Conservation (phyloP, 192 early-diverging fungal genomes). For the Coemansia sp. region DNA sequence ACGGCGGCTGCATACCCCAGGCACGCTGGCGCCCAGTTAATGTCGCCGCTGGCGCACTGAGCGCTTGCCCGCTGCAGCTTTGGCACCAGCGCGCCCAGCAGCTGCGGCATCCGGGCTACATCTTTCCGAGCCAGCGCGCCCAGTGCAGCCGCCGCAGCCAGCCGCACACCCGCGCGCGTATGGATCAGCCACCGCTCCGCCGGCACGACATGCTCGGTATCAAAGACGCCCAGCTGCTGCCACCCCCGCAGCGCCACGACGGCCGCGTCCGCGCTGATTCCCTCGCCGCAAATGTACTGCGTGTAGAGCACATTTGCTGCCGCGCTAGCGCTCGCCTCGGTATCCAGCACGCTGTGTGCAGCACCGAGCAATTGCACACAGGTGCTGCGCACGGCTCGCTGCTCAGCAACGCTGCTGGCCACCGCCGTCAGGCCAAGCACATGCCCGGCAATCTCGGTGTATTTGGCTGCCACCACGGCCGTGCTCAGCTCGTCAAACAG, state of each 20-base stretch:
- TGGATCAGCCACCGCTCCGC: constrained; percentile 66
- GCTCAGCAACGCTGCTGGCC: constrained; percentile 33
- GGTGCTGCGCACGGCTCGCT: constrained; percentile 62
- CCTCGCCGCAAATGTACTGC: neutral
- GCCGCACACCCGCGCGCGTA: constrained; percentile 69
- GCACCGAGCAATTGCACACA: constrained; percentile 65
- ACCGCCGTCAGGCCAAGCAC: constrained; percentile 61
- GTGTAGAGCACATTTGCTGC: constrained; percentile 24
- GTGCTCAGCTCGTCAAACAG: constrained; percentile 69
- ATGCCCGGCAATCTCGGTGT: constrained; percentile 63
- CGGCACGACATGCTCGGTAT: constrained; percentile 45
- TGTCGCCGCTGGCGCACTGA: constrained; percentile 22
- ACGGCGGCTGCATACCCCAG: constrained; percentile 65
- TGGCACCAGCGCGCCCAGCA: constrained; percentile 62
- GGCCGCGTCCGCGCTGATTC: neutral
- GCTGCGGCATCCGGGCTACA: constrained; percentile 12
- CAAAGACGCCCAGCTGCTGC: constrained; percentile 49
- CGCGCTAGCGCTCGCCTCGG: neutral
- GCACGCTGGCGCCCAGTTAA: constrained; percentile 21
- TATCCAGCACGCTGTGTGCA: neutral
- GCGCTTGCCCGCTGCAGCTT: constrained; percentile 69
- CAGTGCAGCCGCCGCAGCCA: constrained; percentile 68
- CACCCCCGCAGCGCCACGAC: constrained; percentile 71
- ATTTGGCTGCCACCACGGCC: constrained; percentile 69
- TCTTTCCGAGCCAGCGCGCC: constrained; percentile 36